phyloP scores from a whole-genome alignment of 1,284 basidiomycete genomes.

The Ganoderma meredithae region DNA sequence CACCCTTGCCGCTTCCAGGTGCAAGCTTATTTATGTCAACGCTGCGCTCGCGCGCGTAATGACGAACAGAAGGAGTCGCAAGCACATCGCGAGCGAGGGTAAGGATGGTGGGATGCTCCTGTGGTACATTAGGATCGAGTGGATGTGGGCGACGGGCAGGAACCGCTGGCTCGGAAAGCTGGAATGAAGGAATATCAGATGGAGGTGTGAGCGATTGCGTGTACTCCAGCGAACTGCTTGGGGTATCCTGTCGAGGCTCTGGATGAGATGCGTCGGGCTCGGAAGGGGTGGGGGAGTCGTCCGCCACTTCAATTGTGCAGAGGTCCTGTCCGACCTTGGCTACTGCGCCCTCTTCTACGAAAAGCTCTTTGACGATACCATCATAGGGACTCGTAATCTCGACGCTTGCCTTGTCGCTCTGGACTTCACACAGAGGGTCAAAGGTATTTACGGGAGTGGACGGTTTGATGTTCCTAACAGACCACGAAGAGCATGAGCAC shows the following conservation, averaged over 20 bases:
- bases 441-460: conserved; percentile 74
- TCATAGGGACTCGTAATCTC: conserved; percentile 93
- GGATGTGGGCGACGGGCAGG: conserved; percentile 58
- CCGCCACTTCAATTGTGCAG: conserved; percentile 85
- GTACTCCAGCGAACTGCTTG: conserved; percentile 25
- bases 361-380: conserved; percentile 76
- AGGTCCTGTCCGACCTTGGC: conserved; percentile 88
- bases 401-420: conserved; percentile 94
- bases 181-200: neutral
- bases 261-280: conserved; percentile 20
- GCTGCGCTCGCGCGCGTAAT: conserved; percentile 73
- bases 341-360: conserved; percentile 85
- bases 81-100: conserved; percentile 51
- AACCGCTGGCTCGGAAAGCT: neutral
- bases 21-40: conserved; percentile 67
- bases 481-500: conserved; percentile 14
- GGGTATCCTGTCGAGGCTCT: conserved; percentile 14
- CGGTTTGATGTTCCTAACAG: conserved; percentile 66
- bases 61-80: conserved; percentile 81
- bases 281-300: conserved; percentile 45
- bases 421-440: conserved; percentile 91
- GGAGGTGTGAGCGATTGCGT: conserved; percentile 16
- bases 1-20: conserved; percentile 79
- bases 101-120: conserved; percentile 26
- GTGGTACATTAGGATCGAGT: conserved; percentile 64